Evolutionary conservation across 2,329 filamentous ascomycete species (phyloP).

Genomic region (Venturia aucupariae): DNA sequence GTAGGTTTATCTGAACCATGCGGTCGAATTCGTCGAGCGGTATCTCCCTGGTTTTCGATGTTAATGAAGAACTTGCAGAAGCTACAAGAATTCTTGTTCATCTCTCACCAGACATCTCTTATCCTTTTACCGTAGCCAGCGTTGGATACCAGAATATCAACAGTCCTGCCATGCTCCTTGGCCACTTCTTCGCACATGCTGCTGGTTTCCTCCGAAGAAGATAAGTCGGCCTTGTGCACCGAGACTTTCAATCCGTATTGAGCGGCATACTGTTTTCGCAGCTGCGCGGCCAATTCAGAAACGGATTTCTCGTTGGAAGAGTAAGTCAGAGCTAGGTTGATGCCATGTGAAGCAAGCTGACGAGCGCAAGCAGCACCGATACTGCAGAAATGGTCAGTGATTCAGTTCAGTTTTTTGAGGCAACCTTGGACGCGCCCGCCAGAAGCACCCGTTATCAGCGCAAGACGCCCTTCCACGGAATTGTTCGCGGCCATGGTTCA

Average conservation of each 20-base stretch:
- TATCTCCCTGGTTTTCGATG: slow-evolving; percentile 51
- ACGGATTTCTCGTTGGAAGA: slow-evolving; percentile 42
- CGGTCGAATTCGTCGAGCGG: slow-evolving; percentile 55
- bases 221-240: slow-evolving; percentile 50
- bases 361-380: slow-evolving; percentile 51
- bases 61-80: too few species aligned
- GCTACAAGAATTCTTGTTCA: too few species aligned
- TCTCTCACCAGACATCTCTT: slow-evolving; percentile 27
- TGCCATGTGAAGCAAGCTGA: slow-evolving; percentile 43
- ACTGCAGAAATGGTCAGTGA: slow-evolving; percentile 26
- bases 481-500: background rate
- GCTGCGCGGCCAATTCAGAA: slow-evolving; percentile 34
- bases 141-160: slow-evolving; percentile 58
- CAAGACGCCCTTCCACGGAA: slow-evolving; percentile 37
- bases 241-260: slow-evolving; percentile 34
- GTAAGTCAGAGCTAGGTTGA: slow-evolving; percentile 52
- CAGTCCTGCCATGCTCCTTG: slow-evolving; percentile 42
- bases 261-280: slow-evolving; percentile 26
- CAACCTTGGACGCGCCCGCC: slow-evolving; percentile 40
- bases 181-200: slow-evolving; percentile 47
- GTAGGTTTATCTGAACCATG: slow-evolving; percentile 52
- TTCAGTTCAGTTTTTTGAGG: background rate
- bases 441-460: slow-evolving; percentile 52
- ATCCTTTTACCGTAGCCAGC: slow-evolving; percentile 58
- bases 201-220: slow-evolving; percentile 43